Evolutionary conservation across 768 basidiomycete genomes (phyloP), one percentile per base, ranked within the genome.

Genomic region (Boletus vinaceobasis): DNA sequence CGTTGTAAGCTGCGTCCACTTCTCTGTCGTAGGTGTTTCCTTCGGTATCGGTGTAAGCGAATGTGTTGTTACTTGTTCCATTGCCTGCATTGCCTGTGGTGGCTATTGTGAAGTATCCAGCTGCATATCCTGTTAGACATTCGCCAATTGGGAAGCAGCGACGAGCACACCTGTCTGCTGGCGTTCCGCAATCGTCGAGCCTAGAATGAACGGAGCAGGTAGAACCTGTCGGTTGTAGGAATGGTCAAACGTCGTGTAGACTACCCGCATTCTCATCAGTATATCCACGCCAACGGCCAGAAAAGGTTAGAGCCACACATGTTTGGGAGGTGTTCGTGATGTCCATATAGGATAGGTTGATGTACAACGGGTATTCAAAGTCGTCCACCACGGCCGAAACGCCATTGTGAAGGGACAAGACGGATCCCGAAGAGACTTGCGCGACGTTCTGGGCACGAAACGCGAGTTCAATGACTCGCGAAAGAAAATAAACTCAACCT

Each of bases 1-100:
- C 76, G 63, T 85, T 79, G 58, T 80, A 73, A 3, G 79, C 79
- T 4, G 86, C 84, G 56, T 82, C 74, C 50, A 91, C 87, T 23
- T 73, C 62, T 52, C 87, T 75, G 51, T 70, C 67, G 67, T 77
- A 91, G 0, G 86, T 87, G 68, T 90, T 85, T 47, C 82, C 84
- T 7, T 70, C 68, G 43, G 61, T 60, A 65, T 90, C 87, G 11
- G 66, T 58, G 64, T 89, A 92, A 33, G 66, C 69, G 69, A 90
- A 84, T 1, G 77, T 78, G 65, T 90, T 90, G 70, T 79, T 81
- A 69, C 75, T 88, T 7, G 85, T 87, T 29, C 88, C 87, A 51
- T 87, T 87, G 1, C 84, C 87, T 7, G 69, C 68, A 64, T 82
- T 84, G 13, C 82, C 81, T 1, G 71, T 68, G 32, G 75, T 65